phyloP scores from a whole-genome alignment of 1,139 yeast species.

The Debaryomyces nepalensis region DNA sequence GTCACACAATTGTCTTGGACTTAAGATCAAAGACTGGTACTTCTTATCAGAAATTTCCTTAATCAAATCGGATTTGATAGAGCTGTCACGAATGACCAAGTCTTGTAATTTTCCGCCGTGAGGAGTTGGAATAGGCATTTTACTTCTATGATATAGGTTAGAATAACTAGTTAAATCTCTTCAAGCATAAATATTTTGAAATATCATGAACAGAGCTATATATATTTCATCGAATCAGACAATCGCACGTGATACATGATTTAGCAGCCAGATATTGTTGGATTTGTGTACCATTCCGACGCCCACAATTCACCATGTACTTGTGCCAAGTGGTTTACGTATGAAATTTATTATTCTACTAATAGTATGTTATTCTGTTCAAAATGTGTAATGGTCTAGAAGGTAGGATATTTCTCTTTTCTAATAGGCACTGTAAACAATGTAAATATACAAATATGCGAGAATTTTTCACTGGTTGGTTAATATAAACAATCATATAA shows the following conservation, averaged over 20 bases:
- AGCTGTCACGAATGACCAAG: constrained; percentile 78
- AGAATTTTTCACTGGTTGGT: background rate
- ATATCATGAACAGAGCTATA: background rate
- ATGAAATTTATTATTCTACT: background rate
- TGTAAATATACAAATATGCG: background rate
- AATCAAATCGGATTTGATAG: constrained; percentile 58
- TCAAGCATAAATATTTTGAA: background rate
- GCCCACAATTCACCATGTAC: too few species aligned
- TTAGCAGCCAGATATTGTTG: background rate
- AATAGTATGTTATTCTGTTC: background rate
- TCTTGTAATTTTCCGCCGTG: constrained; percentile 93
- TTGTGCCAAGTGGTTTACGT: too few species aligned
- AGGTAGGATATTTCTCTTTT: background rate
- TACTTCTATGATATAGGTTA: constrained; percentile 13
- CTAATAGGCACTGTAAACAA: background rate
- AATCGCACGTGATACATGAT: constrained; percentile 29
- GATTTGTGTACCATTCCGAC: too few species aligned
- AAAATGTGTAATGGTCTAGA: background rate
- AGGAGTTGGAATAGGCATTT: constrained; percentile 74
- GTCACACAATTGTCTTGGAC: constrained; percentile 92
- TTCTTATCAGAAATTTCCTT: constrained; percentile 54
- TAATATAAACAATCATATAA: background rate
- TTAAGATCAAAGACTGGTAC: constrained; percentile 60
- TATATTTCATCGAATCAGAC: constrained; percentile 19
- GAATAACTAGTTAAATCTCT: background rate